Evolutionary conservation across 2,329 filamentous ascomycete species (phyloP), one percentile per base, ranked within the genome.

Genomic region (Fusarium chuoi): DNA sequence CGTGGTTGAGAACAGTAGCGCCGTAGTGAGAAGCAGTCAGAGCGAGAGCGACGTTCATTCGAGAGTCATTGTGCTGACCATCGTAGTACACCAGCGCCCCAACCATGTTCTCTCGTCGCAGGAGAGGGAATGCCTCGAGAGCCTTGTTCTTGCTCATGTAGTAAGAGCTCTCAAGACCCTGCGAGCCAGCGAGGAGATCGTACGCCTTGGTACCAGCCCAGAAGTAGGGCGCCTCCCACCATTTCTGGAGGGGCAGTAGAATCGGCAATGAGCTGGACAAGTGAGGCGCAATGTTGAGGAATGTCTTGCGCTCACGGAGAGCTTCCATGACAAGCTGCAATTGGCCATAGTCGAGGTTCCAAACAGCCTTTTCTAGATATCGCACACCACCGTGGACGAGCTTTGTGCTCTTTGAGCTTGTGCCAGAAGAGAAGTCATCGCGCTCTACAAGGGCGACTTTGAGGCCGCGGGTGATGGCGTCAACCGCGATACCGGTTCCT

Each of bases 61-160:
- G 90, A 33, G 93, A 94, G 81, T 96, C 93, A 80, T 96, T 96
- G 85, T 96, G 94, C 65, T 93, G 93, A 71, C 93, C 93, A 84
- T 96, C 92, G 80, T 96, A 96, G 87, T 96, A 96, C 42, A 96
- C 93, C 78, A 96, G 85, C 39, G 93, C 93, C 74, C 94, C 93
- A 60, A 94, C 88, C 22, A 96, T 85, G 71, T 90, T 90, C 60
- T 93, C 90, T 78, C 89, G 91, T 82, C 91, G 92, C 75, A 96
- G 84, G 89, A 95, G 92, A 28, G 93, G 93, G 78, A 95, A 95
- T 13, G 91, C 89, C 78, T 94, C 91, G 69, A 95, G 85, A 14
- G 93, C 93, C 83, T 94, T 94, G 82, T 88, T 91, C 83, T 90
- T 92, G 73, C 91, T 92, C 83, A 96, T 83, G 80, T 94, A 95